phyloP scores from a whole-genome alignment of 352 stramenopile species.

The Phytophthora citrophthora region DNA sequence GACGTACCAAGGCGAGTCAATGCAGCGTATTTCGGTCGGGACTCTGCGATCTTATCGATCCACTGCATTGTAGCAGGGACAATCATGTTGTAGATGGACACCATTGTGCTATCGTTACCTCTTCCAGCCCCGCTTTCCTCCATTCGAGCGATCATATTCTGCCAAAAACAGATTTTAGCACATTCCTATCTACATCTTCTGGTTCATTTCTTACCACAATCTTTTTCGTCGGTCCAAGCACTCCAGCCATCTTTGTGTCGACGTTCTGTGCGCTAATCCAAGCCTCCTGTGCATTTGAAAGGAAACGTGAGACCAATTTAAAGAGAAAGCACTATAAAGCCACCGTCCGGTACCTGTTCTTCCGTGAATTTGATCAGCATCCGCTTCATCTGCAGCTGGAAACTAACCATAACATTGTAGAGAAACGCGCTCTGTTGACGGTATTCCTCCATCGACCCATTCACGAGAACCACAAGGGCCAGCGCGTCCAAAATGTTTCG shows the following conservation, averaged over 20 bases:
- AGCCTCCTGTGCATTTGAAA: slow-evolving; percentile 39
- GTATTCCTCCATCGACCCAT: slow-evolving; percentile 47
- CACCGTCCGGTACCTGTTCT: slow-evolving; percentile 45
- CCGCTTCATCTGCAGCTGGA: slow-evolving; percentile 83
- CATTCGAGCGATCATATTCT: slow-evolving; percentile 66
- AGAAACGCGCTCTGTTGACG: slow-evolving; percentile 67
- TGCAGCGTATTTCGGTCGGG: slow-evolving; percentile 70
- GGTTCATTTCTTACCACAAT: slow-evolving; percentile 44
- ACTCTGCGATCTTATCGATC: slow-evolving; percentile 72
- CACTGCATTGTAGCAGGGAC: slow-evolving; percentile 67
- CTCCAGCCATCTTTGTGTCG: slow-evolving; percentile 75
- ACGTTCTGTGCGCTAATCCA: slow-evolving; percentile 74
- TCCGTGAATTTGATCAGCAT: slow-evolving; percentile 83
- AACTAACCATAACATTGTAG: slow-evolving; percentile 74
- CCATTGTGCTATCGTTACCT: slow-evolving; percentile 59
- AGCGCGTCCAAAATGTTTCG: slow-evolving; percentile 76
- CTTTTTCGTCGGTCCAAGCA: slow-evolving; percentile 70
- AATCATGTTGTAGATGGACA: slow-evolving; percentile 72
- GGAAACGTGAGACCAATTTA: too few relatives aligned
- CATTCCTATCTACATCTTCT: background rate
- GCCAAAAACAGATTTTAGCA: background rate
- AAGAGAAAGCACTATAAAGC: too few relatives aligned
- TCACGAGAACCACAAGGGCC: slow-evolving; percentile 61
- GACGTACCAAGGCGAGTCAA: slow-evolving; percentile 62
- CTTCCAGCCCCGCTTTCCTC: slow-evolving; percentile 69